These are phyloP conservation scores for Moniliophthora roreri DNA, from an alignment of 1,284 basidiomycete species.

Conservation along the genomic window DNA sequence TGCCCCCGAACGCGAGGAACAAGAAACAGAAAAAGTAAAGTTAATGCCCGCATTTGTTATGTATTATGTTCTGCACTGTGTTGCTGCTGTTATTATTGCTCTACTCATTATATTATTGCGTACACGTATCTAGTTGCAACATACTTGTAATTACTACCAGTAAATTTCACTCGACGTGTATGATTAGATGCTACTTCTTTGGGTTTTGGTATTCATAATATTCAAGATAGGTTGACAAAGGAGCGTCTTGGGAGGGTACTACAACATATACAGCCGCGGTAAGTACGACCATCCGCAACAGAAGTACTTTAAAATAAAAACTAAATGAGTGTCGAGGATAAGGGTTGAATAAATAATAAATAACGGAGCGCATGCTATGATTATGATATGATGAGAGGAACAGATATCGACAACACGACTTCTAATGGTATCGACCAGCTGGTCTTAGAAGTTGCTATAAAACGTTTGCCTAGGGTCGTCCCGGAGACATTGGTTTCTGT, in stretches of 20 bases:
- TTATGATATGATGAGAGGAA: neutral
- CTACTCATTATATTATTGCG: neutral
- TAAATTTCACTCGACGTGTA: neutral
- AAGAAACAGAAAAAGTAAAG: slow-evolving; percentile 12
- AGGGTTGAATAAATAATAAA: slow-evolving; percentile 2
- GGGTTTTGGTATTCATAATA: neutral
- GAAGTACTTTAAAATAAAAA: neutral
- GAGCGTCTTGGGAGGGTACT: too few relatives aligned
- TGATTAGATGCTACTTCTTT: neutral
- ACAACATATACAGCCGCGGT: too few relatives aligned
- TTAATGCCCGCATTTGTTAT: slow-evolving; percentile 2
- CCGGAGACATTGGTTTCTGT: neutral
- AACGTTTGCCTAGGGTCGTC: too few relatives aligned
- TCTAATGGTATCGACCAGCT: neutral
- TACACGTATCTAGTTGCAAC: neutral
- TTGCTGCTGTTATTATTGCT: neutral
- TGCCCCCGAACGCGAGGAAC: slow-evolving; percentile 2
- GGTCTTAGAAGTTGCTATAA: too few relatives aligned
- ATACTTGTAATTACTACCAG: neutral
- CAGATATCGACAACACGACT: neutral
- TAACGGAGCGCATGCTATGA: neutral
- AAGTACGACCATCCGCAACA: neutral
- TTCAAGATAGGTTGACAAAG: too few relatives aligned
- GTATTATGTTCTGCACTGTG: neutral
- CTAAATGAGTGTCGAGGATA: neutral